Evolutionary conservation across 176 grass and related monocot genomes (phyloP).

Genomic region (Zoysia japonica): DNA sequence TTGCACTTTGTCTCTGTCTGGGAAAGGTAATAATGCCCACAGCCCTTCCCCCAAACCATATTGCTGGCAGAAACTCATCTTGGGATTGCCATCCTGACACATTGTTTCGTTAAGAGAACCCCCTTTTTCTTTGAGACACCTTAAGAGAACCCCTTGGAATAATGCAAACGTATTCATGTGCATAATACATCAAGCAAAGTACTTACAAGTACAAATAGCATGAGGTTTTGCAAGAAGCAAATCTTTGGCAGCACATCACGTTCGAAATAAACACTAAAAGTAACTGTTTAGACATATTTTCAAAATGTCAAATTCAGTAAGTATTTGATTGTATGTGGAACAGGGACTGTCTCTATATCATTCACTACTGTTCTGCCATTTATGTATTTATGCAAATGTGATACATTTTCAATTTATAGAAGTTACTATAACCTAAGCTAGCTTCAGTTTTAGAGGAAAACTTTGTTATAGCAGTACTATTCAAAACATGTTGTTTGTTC

Average conservation of each 20-base stretch:
- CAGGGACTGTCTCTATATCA: no score
- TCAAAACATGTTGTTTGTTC: not conserved
- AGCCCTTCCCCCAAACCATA: not conserved
- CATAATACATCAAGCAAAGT: not conserved
- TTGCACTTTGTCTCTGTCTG: slow-evolving; percentile 67
- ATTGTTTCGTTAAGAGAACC: not conserved
- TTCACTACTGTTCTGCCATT: not conserved
- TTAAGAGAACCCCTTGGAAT: not conserved
- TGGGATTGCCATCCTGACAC: not conserved
- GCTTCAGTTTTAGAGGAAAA: not conserved
- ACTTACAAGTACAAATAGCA: no score
- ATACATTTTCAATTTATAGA: not conserved
- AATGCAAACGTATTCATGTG: not conserved
- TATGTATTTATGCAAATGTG: not conserved
- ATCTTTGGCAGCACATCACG: no score
- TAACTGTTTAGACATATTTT: no score
- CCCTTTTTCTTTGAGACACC: no score
- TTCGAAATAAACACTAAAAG: no score
- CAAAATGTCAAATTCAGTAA: no score
- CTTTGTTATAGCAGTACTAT: not conserved
- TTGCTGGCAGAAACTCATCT: not conserved
- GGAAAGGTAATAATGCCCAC: slow-evolving; percentile 53
- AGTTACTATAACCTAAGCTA: not conserved
- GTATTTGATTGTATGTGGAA: no score
- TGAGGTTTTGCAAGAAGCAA: no score